A percentile compares a stretch with the other conserved stretches of the same genome.
phyloP scores from a whole-genome alignment of 2,329 filamentous ascomycete genomes.

The Macrophomina tecta region DNA sequence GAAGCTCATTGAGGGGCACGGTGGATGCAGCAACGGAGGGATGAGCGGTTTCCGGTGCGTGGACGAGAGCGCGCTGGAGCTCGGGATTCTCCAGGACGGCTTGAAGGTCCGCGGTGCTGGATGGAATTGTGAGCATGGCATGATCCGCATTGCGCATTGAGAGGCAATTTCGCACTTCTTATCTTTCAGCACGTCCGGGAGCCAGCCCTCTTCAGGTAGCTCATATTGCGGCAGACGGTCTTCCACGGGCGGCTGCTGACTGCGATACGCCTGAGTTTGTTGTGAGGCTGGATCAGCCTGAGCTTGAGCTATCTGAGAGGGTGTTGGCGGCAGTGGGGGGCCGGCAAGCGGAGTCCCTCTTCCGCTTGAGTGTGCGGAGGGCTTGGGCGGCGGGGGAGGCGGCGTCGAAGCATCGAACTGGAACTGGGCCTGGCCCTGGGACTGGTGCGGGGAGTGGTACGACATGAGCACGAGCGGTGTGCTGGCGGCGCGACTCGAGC shows the following conservation, averaged over 20 bases:
- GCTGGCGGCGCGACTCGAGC: slow-evolving; percentile 9
- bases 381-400: slow-evolving; percentile 55
- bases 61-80: slow-evolving; percentile 76
- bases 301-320: slow-evolving; percentile 17
- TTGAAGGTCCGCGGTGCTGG: slow-evolving; percentile 79
- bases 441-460: slow-evolving; percentile 44
- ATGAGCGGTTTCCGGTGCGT: slow-evolving; percentile 71
- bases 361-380: slow-evolving; percentile 49
- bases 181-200: slow-evolving; percentile 76
- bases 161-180: slow-evolving; percentile 69
- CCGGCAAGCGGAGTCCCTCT: slow-evolving; percentile 50
- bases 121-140: slow-evolving; percentile 28
- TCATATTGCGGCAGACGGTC: slow-evolving; percentile 20
- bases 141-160: slow-evolving; percentile 31
- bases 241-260: slow-evolving; percentile 3
- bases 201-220: slow-evolving; percentile 69
- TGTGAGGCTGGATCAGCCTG: slow-evolving; percentile 33
- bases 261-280: slow-evolving; percentile 33
- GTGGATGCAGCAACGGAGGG: slow-evolving; percentile 72
- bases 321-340: slow-evolving; percentile 52
- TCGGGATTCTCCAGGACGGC: slow-evolving; percentile 68
- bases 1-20: slow-evolving; percentile 65
- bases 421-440: slow-evolving; percentile 39
- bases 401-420: slow-evolving; percentile 52
- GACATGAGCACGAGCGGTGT: slow-evolving; percentile 38